Base-by-base conservation (phyloP, 306 rosid genomes). In the Cajanus cajan region DNA sequence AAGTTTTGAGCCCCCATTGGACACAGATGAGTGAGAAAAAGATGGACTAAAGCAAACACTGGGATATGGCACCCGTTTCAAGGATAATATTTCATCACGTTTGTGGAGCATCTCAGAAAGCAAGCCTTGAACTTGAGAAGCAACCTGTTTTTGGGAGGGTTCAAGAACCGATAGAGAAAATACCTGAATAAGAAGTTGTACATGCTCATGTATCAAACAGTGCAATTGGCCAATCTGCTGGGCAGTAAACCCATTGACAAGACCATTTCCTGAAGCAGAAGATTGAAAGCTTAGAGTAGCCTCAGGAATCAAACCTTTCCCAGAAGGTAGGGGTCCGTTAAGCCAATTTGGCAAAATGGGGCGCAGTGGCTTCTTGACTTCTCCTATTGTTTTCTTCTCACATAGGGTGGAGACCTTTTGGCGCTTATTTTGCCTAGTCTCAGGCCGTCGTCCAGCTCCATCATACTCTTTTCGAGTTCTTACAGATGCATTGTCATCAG, bases 171-270 rank as follows among this genome's bases (percentile, higher is more conserved):
- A 88, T 65, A 93, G 50, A 48, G 96, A 91, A 85, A 87, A 95
- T 40, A 95, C 92, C 88, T 95, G 99, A 87, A 95, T 84, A 63
- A 93, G 98, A 79, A 95, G 96, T 73, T 95, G 99, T 78, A 90
- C 90, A 69, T 93, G 99, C 82, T 95, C 96, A 24, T 95, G 91
- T 73, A 93, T 89, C 91, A 95, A 87, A 82, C 79, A 65, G 85
- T 93, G 88, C 86, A 95, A 83, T 77, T 90, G 98, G 75, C 93
- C 92, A 45, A 95, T 89, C 84, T 95, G 99, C 58, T 84, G 88
- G 57, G 85, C 84, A 68, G 98, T 88, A 79, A 95, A 95, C 68
- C 99, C 98, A 66, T 87, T 95, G 54, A 90, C 81, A 80, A 79
- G 86, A 74, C 89, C 86, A 67, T 81, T 84, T 73, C 87, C 83